Conservation (phyloP, 805 yeast genomes). For the Ogataea philodendri region DNA sequence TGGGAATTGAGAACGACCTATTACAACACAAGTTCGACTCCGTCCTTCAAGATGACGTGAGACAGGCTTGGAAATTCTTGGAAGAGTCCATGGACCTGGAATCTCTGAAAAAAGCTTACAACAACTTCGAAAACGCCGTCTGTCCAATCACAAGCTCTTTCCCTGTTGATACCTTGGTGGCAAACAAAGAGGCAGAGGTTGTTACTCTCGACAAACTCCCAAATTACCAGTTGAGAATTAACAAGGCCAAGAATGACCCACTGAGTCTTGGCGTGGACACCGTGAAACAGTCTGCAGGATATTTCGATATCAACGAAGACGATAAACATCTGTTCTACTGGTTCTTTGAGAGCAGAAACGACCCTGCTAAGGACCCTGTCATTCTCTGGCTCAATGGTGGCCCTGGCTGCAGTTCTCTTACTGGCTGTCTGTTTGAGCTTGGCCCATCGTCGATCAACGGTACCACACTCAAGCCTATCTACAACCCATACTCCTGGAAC, state of each 20-base stretch:
- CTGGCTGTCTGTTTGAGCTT: constrained; percentile 82
- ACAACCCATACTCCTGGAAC: constrained; percentile 83
- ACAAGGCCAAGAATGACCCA: constrained; percentile 41
- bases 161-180: constrained; percentile 5
- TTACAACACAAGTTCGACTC: neutral
- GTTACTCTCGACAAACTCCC: constrained; percentile 17
- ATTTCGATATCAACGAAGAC: constrained; percentile 58
- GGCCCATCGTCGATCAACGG: constrained; percentile 71
- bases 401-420: constrained; percentile 89
- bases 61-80: constrained; percentile 18
- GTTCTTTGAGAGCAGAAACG: constrained; percentile 87
- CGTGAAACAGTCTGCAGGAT: constrained; percentile 83
- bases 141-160: constrained; percentile 14
- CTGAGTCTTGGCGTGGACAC: constrained; percentile 71
- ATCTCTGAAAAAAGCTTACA: constrained; percentile 9
- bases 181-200: constrained; percentile 7
- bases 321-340: constrained; percentile 83
- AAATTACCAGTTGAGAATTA: constrained; percentile 28
- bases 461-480: constrained; percentile 56
- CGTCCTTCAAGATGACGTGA: constrained; percentile 7
- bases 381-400: constrained; percentile 93
- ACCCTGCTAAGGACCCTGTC: constrained; percentile 82
- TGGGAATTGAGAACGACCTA: neutral
- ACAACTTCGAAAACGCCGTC: constrained; percentile 10
- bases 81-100: constrained; percentile 8